A percentile compares a stretch with the other conserved stretches of the same genome.
Conservation (phyloP, 176 grass and related monocot species). For the Eleusine coracana region DNA sequence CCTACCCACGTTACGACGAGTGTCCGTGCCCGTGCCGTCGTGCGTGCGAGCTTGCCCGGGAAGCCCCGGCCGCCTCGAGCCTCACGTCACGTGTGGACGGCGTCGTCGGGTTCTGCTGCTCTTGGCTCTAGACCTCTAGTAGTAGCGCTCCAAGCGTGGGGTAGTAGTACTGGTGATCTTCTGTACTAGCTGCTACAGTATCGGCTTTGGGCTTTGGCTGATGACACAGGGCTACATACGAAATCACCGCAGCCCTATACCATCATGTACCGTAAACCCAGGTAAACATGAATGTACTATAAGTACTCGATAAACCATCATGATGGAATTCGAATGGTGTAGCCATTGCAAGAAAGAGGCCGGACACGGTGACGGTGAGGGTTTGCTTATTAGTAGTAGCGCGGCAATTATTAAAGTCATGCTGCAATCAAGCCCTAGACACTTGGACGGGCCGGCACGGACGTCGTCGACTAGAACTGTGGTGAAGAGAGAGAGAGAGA, state of each 20-base stretch:
- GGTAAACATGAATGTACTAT: too few relatives aligned
- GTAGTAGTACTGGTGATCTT: not conserved
- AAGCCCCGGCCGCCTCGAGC: not conserved
- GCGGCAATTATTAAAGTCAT: constrained; percentile 29
- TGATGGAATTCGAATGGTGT: too few relatives aligned
- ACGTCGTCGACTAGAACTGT: not conserved
- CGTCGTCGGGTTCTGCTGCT: not conserved
- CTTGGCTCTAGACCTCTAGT: not conserved
- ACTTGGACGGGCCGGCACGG: constrained; percentile 7
- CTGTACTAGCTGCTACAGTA: too few relatives aligned
- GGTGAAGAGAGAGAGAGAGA: not conserved
- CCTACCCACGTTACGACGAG: constrained; percentile 23
- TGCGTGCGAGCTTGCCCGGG: too few relatives aligned
- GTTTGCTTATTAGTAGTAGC: too few relatives aligned
- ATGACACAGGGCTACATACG: too few relatives aligned
- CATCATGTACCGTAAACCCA: too few relatives aligned
- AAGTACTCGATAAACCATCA: too few relatives aligned
- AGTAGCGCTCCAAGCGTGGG: not conserved
- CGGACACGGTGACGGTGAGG: too few relatives aligned
- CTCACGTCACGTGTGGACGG: not conserved
- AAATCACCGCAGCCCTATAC: too few relatives aligned
- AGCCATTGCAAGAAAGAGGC: not conserved
- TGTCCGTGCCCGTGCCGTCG: too few relatives aligned
- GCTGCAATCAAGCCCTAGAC: constrained; percentile 18
- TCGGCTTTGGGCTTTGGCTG: too few relatives aligned